These are phyloP conservation scores for Ormosia emarginata DNA, from an alignment of 306 rosid species.

Conservation along the genomic window DNA sequence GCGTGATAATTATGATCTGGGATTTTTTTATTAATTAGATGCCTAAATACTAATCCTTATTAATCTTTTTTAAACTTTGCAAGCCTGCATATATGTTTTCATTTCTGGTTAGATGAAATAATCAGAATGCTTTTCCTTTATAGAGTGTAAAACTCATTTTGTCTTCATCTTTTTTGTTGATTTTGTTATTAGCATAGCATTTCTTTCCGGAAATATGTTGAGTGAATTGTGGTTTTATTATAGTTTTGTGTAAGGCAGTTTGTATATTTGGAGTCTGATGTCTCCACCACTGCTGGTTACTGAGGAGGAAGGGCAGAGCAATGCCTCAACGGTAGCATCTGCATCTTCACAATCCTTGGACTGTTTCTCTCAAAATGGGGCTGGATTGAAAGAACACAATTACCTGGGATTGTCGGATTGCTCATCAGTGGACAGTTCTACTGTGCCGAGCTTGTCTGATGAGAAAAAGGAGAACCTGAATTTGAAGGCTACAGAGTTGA, in stretches of 20 bases:
- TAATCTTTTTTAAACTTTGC: background rate
- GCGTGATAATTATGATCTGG: background rate
- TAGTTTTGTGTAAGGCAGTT: background rate
- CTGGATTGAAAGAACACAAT: constrained; percentile 72
- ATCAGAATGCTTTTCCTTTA: background rate
- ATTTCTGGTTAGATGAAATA: too few relatives aligned
- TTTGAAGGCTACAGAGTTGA: constrained; percentile 84
- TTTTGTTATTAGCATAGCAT: background rate
- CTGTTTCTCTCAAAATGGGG: constrained; percentile 53
- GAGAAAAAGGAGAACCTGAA: constrained; percentile 67
- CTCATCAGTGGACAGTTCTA: constrained; percentile 87
- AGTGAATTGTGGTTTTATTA: background rate
- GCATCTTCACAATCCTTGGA: constrained; percentile 58
- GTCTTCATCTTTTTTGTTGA: background rate
- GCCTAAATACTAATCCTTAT: background rate
- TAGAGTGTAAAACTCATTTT: background rate
- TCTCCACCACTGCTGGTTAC: constrained; percentile 62
- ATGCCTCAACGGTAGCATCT: constrained; percentile 49
- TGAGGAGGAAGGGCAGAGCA: constrained; percentile 68
- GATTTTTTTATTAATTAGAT: background rate
- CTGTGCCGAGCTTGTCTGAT: constrained; percentile 53
- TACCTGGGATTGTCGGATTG: constrained; percentile 87
- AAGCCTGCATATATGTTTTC: background rate
- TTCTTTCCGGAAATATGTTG: background rate
- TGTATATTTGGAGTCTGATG: constrained; percentile 46